phyloP scores from a whole-genome alignment of 169 alveolate species.

The Plasmodium ovale region DNA sequence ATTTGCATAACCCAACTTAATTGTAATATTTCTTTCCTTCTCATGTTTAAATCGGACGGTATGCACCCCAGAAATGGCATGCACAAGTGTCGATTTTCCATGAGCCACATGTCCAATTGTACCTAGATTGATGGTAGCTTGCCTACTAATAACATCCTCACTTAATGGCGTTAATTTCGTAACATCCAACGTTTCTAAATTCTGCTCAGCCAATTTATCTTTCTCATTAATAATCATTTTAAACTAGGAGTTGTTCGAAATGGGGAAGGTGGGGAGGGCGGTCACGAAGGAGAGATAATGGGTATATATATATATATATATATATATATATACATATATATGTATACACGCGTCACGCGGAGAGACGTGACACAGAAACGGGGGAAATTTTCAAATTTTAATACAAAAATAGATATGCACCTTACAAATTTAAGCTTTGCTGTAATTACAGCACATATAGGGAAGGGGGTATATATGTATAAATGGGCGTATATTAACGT shows the following conservation, averaged over 20 bases:
- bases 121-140: constrained; percentile 98
- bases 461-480: too few species aligned
- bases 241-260: not conserved
- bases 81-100: constrained; percentile 99
- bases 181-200: constrained; percentile 89
- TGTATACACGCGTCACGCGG: not conserved
- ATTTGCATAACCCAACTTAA: constrained; percentile 99
- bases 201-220: constrained; percentile 83
- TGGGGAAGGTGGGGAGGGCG: not conserved
- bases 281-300: not conserved
- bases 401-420: too few species aligned
- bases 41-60: constrained; percentile 97
- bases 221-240: constrained; percentile 71
- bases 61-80: constrained; percentile 97
- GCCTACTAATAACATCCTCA: constrained; percentile 98
- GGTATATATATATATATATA: not conserved
- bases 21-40: constrained; percentile 97
- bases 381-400: too few species aligned
- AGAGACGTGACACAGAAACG: too few species aligned
- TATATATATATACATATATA: constrained; percentile 1
- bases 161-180: constrained; percentile 96
- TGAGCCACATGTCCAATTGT: constrained; percentile 99
- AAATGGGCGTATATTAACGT: too few species aligned
- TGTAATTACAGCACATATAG: too few species aligned
- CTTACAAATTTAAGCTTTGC: too few species aligned